Conservation (phyloP, 305 asterid genomes). For the Fraxinus dipetala region DNA sequence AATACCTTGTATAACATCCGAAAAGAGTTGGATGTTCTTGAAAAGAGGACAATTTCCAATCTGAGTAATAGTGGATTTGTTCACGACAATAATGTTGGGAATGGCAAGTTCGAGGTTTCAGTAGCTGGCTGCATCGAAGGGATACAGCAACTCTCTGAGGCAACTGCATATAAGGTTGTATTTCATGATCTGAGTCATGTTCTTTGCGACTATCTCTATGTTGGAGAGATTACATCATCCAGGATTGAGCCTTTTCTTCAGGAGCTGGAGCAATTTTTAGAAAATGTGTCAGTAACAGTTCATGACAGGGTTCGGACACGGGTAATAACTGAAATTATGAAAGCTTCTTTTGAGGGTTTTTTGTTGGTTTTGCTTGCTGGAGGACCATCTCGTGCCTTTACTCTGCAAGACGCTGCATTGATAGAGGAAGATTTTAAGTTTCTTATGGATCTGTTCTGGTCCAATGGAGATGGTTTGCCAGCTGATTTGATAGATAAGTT, state of each 20-base stretch:
- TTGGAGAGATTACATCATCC: conserved; percentile 59
- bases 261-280: conserved; percentile 71
- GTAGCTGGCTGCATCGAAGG: conserved; percentile 65
- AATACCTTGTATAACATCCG: conserved; percentile 67
- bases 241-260: conserved; percentile 85
- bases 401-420: conserved; percentile 44
- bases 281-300: conserved; percentile 61
- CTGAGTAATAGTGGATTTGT: conserved; percentile 48
- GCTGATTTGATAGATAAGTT: conserved; percentile 60
- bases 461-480: conserved; percentile 78
- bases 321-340: conserved; percentile 73
- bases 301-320: conserved; percentile 84
- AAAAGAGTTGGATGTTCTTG: conserved; percentile 63
- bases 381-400: conserved; percentile 63
- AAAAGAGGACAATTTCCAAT: conserved; percentile 53
- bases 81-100: conserved; percentile 36
- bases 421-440: conserved; percentile 72
- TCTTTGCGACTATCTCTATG: conserved; percentile 56
- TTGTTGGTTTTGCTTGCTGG: conserved; percentile 77
- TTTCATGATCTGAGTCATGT: conserved; percentile 65
- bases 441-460: conserved; percentile 74
- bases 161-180: conserved; percentile 65
- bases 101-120: conserved; percentile 55
- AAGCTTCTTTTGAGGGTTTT: conserved; percentile 78
- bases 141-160: conserved; percentile 67